phyloP scores from a whole-genome alignment of 495 filamentous ascomycete species.

The Amorphotheca resinae region DNA sequence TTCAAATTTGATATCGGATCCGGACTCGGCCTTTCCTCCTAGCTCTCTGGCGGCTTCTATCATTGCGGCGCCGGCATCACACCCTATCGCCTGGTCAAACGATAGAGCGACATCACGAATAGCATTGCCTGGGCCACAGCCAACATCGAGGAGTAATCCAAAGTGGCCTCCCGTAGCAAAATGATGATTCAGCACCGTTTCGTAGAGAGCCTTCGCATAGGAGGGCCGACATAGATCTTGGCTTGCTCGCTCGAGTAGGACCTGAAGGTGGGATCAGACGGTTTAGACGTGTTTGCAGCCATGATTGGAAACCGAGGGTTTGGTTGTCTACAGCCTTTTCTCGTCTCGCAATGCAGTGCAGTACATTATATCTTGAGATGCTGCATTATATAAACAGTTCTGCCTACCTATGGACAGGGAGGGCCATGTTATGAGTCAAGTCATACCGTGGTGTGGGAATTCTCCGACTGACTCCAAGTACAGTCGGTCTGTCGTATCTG shows the following conservation, averaged over 20 bases:
- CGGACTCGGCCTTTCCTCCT: conserved; percentile 24
- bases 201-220: conserved; percentile 32
- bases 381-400: background rate
- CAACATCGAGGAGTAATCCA: conserved; percentile 37
- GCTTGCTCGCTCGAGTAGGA: conserved; percentile 33
- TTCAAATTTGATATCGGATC: conserved; percentile 28
- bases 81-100: conserved; percentile 47
- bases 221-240: conserved; percentile 33
- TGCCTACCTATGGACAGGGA: background rate
- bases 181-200: conserved; percentile 38
- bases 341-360: background rate
- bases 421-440: background rate
- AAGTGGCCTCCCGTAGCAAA: conserved; percentile 33
- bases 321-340: background rate
- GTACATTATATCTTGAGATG: background rate
- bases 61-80: conserved; percentile 43
- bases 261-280: conserved; percentile 29
- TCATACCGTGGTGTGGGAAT: background rate
- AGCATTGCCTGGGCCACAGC: conserved; percentile 53
- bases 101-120: conserved; percentile 54
- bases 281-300: background rate
- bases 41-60: conserved; percentile 31
- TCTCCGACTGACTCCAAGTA: too few species aligned
- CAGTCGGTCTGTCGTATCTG: too few species aligned
- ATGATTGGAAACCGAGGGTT: background rate